A percentile compares a stretch with the other conserved stretches of the same genome.
Evolutionary conservation across 2,329 filamentous ascomycete species (phyloP).

Genomic region (Colletotrichum spinosum): DNA sequence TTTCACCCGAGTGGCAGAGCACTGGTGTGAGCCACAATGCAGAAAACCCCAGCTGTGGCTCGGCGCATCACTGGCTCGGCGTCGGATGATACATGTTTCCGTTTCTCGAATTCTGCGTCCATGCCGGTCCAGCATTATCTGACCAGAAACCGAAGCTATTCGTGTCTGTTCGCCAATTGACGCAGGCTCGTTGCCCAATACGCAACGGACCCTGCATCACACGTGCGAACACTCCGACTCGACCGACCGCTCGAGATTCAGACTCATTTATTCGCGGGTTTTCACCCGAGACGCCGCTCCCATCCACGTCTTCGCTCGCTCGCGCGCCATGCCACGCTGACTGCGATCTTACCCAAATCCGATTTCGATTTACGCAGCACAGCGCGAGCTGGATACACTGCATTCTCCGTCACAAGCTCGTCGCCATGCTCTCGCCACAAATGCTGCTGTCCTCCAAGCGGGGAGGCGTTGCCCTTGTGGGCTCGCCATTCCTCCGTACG

Average conservation of each 20-base stretch:
- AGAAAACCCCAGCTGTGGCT: constrained; percentile 7
- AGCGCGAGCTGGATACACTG: too few relatives aligned
- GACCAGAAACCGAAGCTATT: constrained; percentile 13
- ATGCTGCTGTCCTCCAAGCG: constrained; percentile 24
- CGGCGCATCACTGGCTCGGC: not conserved
- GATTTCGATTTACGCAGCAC: too few relatives aligned
- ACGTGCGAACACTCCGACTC: too few relatives aligned
- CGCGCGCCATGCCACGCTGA: constrained; percentile 31
- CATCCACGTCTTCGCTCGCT: not conserved
- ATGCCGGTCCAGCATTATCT: not conserved
- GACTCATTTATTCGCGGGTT: too few relatives aligned
- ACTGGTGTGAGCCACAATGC: too few relatives aligned
- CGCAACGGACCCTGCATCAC: too few relatives aligned
- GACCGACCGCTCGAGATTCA: too few relatives aligned
- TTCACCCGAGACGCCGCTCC: too few relatives aligned
- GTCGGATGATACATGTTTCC: constrained; percentile 17
- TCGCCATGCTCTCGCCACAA: constrained; percentile 9
- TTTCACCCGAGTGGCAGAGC: too few relatives aligned
- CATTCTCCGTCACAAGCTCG: not conserved
- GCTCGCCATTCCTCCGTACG: constrained; percentile 21
- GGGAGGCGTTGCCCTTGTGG: constrained; percentile 14
- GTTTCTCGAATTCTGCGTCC: constrained; percentile 33
- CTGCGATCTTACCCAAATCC: constrained; percentile 11
- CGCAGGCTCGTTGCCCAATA: too few relatives aligned
- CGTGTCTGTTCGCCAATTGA: not conserved